Percentiles rank a stretch among this genome's conserved stretches.
phyloP scores from a whole-genome alignment of 2,329 filamentous ascomycete species.

The Teratosphaeria viscida region DNA sequence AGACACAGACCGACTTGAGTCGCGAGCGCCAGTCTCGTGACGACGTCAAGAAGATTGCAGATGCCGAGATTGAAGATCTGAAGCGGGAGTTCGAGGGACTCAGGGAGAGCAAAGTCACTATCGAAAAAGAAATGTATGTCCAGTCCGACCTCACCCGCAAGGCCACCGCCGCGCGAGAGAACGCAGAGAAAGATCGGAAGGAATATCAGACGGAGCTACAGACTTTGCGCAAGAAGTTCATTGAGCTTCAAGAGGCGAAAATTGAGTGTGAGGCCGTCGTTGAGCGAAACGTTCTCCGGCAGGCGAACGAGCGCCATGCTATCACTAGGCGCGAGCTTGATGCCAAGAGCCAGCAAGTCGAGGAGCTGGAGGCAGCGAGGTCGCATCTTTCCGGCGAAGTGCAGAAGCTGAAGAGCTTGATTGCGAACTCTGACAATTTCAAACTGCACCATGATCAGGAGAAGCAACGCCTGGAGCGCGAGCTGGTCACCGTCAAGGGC shows the following conservation, averaged over 20 bases:
- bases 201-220: constrained; percentile 81
- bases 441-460: constrained; percentile 84
- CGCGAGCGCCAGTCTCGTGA: constrained; percentile 87
- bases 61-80: constrained; percentile 74
- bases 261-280: constrained; percentile 70
- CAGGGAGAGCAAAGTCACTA: constrained; percentile 91
- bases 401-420: constrained; percentile 75
- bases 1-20: constrained; percentile 78
- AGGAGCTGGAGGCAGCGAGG: constrained; percentile 71
- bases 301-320: constrained; percentile 70
- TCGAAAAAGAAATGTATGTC: constrained; percentile 94
- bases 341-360: constrained; percentile 62
- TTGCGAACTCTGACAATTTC: constrained; percentile 81
- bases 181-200: constrained; percentile 78
- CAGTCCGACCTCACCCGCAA: constrained; percentile 86
- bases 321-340: constrained; percentile 72
- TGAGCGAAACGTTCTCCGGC: constrained; percentile 65
- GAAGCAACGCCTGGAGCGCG: constrained; percentile 84
- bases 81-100: constrained; percentile 76
- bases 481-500: constrained; percentile 83
- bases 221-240: constrained; percentile 69
- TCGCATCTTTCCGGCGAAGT: constrained; percentile 67
- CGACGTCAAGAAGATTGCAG: constrained; percentile 80
- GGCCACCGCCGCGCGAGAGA: constrained; percentile 67
- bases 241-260: constrained; percentile 75